Base-by-base conservation (phyloP, 1,284 basidiomycete genomes). In the Phylloboletellus chloephorus region DNA sequence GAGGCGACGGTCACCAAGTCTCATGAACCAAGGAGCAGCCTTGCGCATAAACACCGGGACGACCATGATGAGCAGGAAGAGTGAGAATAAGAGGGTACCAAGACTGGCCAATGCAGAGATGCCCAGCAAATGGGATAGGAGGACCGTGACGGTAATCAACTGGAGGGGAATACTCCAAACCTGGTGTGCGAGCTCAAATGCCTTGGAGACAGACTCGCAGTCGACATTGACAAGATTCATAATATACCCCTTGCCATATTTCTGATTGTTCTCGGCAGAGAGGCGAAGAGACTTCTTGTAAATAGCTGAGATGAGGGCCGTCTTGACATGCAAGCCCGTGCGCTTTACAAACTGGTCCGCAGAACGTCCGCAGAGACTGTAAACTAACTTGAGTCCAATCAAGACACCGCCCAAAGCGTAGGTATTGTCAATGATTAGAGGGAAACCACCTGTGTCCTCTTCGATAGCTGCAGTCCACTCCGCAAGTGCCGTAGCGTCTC, bases 171-270 rank as follows among this genome's bases (percentile, higher is more conserved):
- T 56, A 16, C 54, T 54, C 57, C 57, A 58, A 22, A 44, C 30
- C 29, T 50, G 59, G 39, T 58, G 58, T 30, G 43, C 34, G n/a
- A 56, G 28, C 19, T 61, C 59, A 42, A 54, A 57, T 31, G 55
- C 55, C 29, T 56, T 58, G 23, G 57, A 58, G 19, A 58, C 44
- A 8, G 57, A 57, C 31, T 58, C 57, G 25, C 44, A 55, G 44
- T 58, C 57, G 28, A 61, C 57, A 23, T 58, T 58, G 25, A 61
- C 48, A 19, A 58, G 55, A 37, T 61, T 58, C 52, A 58, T 49
- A 41, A 56, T 49, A 17, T 50, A 56, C 1, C 59, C 57, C 36
- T 50, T 61, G 19, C 47, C 48, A 35, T 48, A 58, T 25, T 56
- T 58, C 13, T 59, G 54, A 32, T 37, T 53, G 38, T 50, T 51